These are phyloP conservation scores for Telopea speciosissima DNA, from an alignment of 177 flowering plant species.

Conservation along the genomic window DNA sequence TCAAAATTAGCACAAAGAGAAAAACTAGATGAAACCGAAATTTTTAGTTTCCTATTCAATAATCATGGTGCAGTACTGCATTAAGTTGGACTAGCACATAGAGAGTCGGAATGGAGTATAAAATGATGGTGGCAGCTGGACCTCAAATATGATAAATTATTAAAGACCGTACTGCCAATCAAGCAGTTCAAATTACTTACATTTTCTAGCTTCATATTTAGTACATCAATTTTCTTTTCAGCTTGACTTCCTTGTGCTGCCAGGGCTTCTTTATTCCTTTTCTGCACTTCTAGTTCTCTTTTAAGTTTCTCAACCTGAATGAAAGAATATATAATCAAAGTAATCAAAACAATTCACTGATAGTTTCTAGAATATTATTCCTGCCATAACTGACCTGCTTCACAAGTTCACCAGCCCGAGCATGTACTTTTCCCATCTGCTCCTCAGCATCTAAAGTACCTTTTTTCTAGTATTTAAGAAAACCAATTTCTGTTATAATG, in stretches of 20 bases:
- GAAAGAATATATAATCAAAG: slow-evolving; percentile 4
- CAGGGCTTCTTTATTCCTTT: slow-evolving; percentile 40
- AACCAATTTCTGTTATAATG: neutral
- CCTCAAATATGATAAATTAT: neutral
- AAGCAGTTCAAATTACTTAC: slow-evolving; percentile 32
- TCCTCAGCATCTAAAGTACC: slow-evolving; percentile 51
- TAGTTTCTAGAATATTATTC: neutral
- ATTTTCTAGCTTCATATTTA: slow-evolving; percentile 46
- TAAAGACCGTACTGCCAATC: neutral
- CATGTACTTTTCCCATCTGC: slow-evolving; percentile 71
- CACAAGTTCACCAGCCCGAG: slow-evolving; percentile 70
- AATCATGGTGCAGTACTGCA: neutral
- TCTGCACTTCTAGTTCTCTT: slow-evolving; percentile 45
- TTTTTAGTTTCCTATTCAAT: neutral
- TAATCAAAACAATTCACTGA: neutral
- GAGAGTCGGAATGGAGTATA: neutral
- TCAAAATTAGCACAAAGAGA: neutral
- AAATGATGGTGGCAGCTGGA: neutral
- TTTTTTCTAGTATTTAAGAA: slow-evolving; percentile 36
- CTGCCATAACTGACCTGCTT: slow-evolving; percentile 51
- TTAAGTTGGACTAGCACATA: neutral
- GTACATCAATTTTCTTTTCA: slow-evolving; percentile 43
- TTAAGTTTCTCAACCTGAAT: slow-evolving; percentile 57
- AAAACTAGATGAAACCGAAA: neutral
- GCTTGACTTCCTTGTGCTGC: slow-evolving; percentile 42